Base-by-base conservation (phyloP, 2,329 filamentous ascomycete genomes). In the Davidsoniella virescens region DNA sequence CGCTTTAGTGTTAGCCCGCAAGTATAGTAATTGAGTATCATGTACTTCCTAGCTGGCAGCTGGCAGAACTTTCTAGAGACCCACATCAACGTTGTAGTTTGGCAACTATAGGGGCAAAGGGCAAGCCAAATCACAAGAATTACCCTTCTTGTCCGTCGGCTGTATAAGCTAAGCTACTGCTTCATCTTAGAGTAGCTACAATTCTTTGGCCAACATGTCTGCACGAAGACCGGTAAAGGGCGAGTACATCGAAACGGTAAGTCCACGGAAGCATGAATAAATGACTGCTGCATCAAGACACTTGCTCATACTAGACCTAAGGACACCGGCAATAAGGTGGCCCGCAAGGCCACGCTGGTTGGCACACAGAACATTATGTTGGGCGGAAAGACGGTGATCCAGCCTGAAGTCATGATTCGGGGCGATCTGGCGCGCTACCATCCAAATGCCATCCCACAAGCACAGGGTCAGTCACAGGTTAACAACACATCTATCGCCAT, bases 261-360 rank as follows among this genome's bases (percentile, higher is more conserved):
- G 75, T 26, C 9, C 1, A 0, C 4, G 39, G 12, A 9, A 1
- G 6, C 5, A 23, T 43, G 14, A 44, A 41, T 5, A 42, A 17
- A 20, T 20, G 20, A 20, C 20, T 20, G 20, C 17, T 5, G 18
- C 14, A 18, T 20, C 20, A 20, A 20, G 20, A 20, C 3, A 5
- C 49, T 39, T 23, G 48, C 48, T 53, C 41, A 54, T 52, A 49
- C 45, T 10, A 44, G 37, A 36, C 42, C 23, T 33, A 23, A 94
- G 88, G 90, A 96, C 67, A 94, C 88, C 2, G 92, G 92, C 57
- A 98, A 98, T 75, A 96, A 96, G 70, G 92, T 98, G 60, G 90
- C 88, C 38, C 86, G 92, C 57, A 87, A 87, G 58, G 85, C 87
- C 55, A 81, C 83, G 62, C 86, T 98, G 58, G 84, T 94, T 60